Conservation (phyloP, 1,284 basidiomycete species). For the Abortiporus biennis region DNA sequence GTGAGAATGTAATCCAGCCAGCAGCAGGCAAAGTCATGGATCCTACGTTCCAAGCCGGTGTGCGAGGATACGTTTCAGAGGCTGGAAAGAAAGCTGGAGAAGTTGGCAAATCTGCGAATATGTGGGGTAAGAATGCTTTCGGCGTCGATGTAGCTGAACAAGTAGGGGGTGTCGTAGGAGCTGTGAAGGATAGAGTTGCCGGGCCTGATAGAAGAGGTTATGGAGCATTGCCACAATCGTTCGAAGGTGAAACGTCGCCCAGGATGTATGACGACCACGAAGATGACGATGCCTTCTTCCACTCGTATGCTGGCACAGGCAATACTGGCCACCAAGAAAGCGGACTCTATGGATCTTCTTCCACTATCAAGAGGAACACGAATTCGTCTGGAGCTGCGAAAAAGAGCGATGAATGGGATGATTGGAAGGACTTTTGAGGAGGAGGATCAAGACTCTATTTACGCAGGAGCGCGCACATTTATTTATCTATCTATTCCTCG, state of each 20-base stretch:
- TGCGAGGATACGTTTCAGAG: slow-evolving; percentile 63
- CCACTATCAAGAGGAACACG: slow-evolving; percentile 12
- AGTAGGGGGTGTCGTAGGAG: slow-evolving; percentile 53
- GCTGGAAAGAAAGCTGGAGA: slow-evolving; percentile 58
- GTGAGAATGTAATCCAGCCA: slow-evolving; percentile 79
- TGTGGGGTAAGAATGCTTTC: slow-evolving; percentile 66
- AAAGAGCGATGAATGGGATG: slow-evolving; percentile 59
- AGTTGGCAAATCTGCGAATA: slow-evolving; percentile 56
- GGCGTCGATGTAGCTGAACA: slow-evolving; percentile 77
- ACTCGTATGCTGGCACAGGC: slow-evolving; percentile 37
- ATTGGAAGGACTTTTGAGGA: slow-evolving; percentile 69
- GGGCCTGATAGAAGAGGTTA: slow-evolving; percentile 49
- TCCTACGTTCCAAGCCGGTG: slow-evolving; percentile 66
- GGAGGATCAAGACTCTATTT: no score
- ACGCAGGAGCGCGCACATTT: no score
- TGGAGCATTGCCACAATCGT: slow-evolving; percentile 34
- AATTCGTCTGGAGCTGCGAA: slow-evolving; percentile 23
- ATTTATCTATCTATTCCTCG: no score
- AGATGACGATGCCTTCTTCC: slow-evolving; percentile 51
- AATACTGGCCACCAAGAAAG: slow-evolving; percentile 9
- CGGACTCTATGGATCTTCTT: background rate
- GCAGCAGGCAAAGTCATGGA: slow-evolving; percentile 71
- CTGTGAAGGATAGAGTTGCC: slow-evolving; percentile 42
- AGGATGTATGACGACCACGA: slow-evolving; percentile 43
- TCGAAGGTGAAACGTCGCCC: slow-evolving; percentile 45